phyloP scores from a whole-genome alignment of 352 stramenopile genomes.

The Globisporangium paddicum region DNA sequence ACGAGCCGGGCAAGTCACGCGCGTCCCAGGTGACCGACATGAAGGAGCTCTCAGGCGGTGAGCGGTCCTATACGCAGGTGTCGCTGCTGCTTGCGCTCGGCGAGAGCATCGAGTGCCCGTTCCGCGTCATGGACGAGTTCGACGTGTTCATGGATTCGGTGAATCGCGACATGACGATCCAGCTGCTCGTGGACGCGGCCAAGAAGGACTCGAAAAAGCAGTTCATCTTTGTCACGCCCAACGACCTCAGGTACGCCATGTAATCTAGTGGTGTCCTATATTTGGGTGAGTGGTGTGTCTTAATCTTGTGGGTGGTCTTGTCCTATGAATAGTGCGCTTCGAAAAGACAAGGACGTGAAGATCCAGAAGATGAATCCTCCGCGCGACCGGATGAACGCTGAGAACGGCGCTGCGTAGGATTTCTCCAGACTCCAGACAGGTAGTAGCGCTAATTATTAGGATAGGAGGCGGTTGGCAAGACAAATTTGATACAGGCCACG shows the following conservation, averaged over 20 bases:
- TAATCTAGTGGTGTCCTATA: slow-evolving; percentile 1
- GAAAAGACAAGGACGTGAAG: slow-evolving; percentile 72
- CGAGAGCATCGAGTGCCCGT: slow-evolving; percentile 89
- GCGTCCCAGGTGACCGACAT: slow-evolving; percentile 92
- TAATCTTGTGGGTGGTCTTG: slow-evolving; percentile 7
- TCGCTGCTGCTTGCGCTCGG: slow-evolving; percentile 94
- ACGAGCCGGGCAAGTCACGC: slow-evolving; percentile 61
- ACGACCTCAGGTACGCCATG: slow-evolving; percentile 69
- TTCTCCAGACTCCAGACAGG: neutral
- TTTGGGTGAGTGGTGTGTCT: neutral
- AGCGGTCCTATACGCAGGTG: slow-evolving; percentile 96
- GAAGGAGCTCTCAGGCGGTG: slow-evolving; percentile 96
- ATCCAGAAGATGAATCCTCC: slow-evolving; percentile 88
- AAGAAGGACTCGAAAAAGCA: slow-evolving; percentile 77
- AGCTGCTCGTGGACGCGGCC: slow-evolving; percentile 88
- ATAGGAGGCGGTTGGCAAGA: neutral
- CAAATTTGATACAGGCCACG: too few species aligned
- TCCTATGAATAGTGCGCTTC: slow-evolving; percentile 40
- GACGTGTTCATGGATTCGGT: slow-evolving; percentile 99
- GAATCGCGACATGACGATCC: slow-evolving; percentile 94
- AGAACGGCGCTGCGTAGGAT: slow-evolving; percentile 5
- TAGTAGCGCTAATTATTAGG: slow-evolving; percentile 1
- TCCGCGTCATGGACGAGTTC: slow-evolving; percentile 99
- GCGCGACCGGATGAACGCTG: slow-evolving; percentile 63
- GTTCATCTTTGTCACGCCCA: slow-evolving; percentile 88